A percentile compares a stretch with the other conserved stretches of the same genome.
These are phyloP conservation scores for Grigorovia yakushimaensis DNA, from an alignment of 805 yeast genomes.

Conservation along the genomic window DNA sequence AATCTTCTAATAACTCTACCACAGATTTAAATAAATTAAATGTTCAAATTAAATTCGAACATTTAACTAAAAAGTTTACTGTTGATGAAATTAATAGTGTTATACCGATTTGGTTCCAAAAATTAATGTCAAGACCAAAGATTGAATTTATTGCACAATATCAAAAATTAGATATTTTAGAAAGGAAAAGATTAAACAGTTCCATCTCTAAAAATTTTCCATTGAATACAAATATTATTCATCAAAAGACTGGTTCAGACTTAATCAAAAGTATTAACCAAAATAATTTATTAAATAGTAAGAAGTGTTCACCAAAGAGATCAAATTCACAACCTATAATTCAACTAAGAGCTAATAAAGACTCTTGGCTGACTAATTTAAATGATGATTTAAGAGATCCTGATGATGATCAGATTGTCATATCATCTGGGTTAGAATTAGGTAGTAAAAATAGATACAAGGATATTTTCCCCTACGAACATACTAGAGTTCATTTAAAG, in stretches of 20 bases:
- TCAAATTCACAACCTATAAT: slow-evolving; percentile 18
- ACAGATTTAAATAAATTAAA: slow-evolving; percentile 15
- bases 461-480: slow-evolving; percentile 81
- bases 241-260: slow-evolving; percentile 5
- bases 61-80: slow-evolving; percentile 9
- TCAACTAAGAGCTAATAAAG: neutral
- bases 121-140: slow-evolving; percentile 19
- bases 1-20: neutral
- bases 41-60: slow-evolving; percentile 18
- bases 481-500: slow-evolving; percentile 61
- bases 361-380: slow-evolving; percentile 8
- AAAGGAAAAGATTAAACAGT: slow-evolving; percentile 51
- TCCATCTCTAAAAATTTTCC: slow-evolving; percentile 7
- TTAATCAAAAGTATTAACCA: neutral
- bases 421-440: slow-evolving; percentile 70
- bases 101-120: slow-evolving; percentile 49
- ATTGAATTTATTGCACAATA: slow-evolving; percentile 40
- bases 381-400: slow-evolving; percentile 15
- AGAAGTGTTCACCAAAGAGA: slow-evolving; percentile 6
- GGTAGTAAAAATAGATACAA: slow-evolving; percentile 79
- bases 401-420: slow-evolving; percentile 27
- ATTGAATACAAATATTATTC: neutral
- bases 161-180: slow-evolving; percentile 56
- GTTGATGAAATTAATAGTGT: slow-evolving; percentile 11
- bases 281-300: slow-evolving; percentile 1